Evolutionary conservation across 163 green algal genomes (phyloP).

Genomic region (Volvox carteri): DNA sequence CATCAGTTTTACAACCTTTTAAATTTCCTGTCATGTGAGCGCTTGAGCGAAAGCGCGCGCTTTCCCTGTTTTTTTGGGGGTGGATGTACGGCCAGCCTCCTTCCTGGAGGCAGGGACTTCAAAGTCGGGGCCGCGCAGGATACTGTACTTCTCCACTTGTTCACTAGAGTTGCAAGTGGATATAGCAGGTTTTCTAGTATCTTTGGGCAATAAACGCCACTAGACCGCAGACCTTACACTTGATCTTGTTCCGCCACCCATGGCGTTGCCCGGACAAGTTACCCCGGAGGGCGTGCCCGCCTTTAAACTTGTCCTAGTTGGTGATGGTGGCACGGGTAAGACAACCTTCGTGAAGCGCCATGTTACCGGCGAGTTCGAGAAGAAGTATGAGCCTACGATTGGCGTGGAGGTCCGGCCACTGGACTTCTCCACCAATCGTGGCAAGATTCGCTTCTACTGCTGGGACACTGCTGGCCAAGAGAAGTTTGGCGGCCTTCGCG

Average conservation of each 20-base stretch:
- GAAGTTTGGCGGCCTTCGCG: constrained; percentile 99
- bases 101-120: neutral
- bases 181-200: neutral
- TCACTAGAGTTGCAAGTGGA: neutral
- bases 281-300: constrained; percentile 89
- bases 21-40: too few relatives aligned
- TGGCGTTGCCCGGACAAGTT: constrained; percentile 51
- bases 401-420: constrained; percentile 99
- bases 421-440: constrained; percentile 99
- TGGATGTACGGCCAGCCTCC: neutral
- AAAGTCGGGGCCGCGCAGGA: neutral
- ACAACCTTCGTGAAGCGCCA: constrained; percentile 99
- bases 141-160: neutral
- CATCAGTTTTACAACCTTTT: too few relatives aligned
- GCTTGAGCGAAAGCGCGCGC: neutral
- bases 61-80: constrained; percentile 6
- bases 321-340: constrained; percentile 99
- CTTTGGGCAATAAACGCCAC: neutral
- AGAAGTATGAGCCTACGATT: constrained; percentile 99
- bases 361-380: constrained; percentile 99
- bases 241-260: constrained; percentile 34
- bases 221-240: neutral
- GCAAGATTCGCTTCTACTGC: constrained; percentile 99
- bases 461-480: constrained; percentile 99
- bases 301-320: constrained; percentile 99